Percentiles rank a stretch among this genome's conserved stretches.
phyloP scores from a whole-genome alignment of 1,139 yeast genomes.

The Suhomyces bribrorum region DNA sequence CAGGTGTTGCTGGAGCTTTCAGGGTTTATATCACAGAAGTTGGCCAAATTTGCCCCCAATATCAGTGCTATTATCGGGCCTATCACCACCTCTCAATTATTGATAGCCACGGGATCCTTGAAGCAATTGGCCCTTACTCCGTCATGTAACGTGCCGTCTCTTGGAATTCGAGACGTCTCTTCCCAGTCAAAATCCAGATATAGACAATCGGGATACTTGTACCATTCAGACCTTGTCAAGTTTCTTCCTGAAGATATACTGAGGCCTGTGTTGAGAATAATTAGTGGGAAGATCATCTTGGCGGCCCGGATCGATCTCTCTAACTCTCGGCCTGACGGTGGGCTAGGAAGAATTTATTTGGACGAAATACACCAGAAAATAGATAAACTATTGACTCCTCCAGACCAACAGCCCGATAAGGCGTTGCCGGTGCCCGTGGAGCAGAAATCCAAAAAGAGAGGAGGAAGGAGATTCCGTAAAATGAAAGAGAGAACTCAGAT shows the following conservation, averaged over 20 bases:
- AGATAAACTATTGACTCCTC: slow-evolving; percentile 76
- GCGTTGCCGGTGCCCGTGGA: slow-evolving; percentile 87
- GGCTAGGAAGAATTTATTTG: slow-evolving; percentile 58
- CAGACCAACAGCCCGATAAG: slow-evolving; percentile 64
- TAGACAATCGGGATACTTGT: slow-evolving; percentile 67
- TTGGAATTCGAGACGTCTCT: slow-evolving; percentile 66
- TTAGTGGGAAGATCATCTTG: slow-evolving; percentile 76
- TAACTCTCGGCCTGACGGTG: slow-evolving; percentile 49
- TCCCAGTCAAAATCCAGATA: slow-evolving; percentile 34
- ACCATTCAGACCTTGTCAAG: slow-evolving; percentile 53
- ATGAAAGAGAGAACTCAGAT: slow-evolving; percentile 77
- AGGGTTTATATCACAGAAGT: slow-evolving; percentile 55
- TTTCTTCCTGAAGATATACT: slow-evolving; percentile 58
- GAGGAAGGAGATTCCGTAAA: slow-evolving; percentile 79
- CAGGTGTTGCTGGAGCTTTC: slow-evolving; percentile 48
- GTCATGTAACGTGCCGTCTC: slow-evolving; percentile 77
- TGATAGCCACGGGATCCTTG: slow-evolving; percentile 73
- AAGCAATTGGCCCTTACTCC: slow-evolving; percentile 71
- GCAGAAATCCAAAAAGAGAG: slow-evolving; percentile 76
- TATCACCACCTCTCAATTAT: slow-evolving; percentile 68
- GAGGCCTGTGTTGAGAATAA: slow-evolving; percentile 72
- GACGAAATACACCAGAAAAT: slow-evolving; percentile 63
- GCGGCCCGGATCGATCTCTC: slow-evolving; percentile 81
- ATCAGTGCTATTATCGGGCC: slow-evolving; percentile 72
- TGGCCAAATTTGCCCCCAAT: slow-evolving; percentile 76